A percentile compares a stretch with the other conserved stretches of the same genome.
phyloP scores from a whole-genome alignment of 257 asterid genomes.

The Cynanchum wilfordii region DNA sequence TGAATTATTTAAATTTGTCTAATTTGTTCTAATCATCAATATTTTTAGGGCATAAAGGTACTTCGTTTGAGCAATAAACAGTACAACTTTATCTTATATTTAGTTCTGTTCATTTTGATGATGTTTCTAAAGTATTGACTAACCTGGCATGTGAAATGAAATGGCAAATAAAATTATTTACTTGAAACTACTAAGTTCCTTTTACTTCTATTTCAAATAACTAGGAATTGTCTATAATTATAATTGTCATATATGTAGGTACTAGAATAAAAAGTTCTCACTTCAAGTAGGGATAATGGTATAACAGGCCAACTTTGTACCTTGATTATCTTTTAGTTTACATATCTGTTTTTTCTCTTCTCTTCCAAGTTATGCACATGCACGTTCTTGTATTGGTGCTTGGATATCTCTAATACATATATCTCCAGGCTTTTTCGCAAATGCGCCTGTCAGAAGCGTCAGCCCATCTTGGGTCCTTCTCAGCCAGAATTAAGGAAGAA shows the following conservation, averaged over 20 bases:
- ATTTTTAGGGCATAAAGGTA: too few relatives aligned
- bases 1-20: too few relatives aligned
- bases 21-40: too few relatives aligned
- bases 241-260: neutral
- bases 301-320: neutral
- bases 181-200: neutral
- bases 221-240: neutral
- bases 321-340: neutral
- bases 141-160: neutral
- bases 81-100: neutral
- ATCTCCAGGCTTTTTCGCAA: constrained; percentile 83
- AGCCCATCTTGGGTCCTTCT: constrained; percentile 90
- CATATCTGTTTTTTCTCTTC: neutral
- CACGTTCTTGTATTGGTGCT: neutral
- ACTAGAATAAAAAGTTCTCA: neutral
- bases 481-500: constrained; percentile 90
- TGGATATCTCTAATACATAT: constrained; percentile 6
- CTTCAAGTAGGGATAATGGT: neutral
- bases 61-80: neutral
- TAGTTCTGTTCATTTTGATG: neutral
- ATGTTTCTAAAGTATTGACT: neutral
- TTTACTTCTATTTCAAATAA: neutral
- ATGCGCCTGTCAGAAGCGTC: constrained; percentile 96
- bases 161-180: neutral
- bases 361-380: neutral